These are phyloP conservation scores for Blastocystis sp. DNA, from an alignment of 352 stramenopile genomes.

Conservation along the genomic window DNA sequence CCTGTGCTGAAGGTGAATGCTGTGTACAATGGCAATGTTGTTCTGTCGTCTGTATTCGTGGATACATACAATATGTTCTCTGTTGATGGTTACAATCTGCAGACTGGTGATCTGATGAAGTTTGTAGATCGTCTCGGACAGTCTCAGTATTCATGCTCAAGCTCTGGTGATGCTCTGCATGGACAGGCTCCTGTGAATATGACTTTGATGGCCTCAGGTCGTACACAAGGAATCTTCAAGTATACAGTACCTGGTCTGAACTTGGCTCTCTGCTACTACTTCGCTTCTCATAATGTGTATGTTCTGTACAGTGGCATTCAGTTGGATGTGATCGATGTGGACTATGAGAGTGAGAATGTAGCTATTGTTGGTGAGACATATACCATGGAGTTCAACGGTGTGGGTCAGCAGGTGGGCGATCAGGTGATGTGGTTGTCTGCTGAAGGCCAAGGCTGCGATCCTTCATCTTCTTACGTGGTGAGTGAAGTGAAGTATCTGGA, in stretches of 20 bases:
- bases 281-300: conserved; percentile 25
- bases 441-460: not conserved
- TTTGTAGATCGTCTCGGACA: conserved; percentile 62
- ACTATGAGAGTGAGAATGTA: conserved; percentile 47
- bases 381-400: conserved; percentile 36
- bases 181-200: conserved; percentile 28
- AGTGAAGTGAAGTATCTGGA: conserved; percentile 31
- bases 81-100: conserved; percentile 28
- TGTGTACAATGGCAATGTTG: not conserved
- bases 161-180: conserved; percentile 22
- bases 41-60: conserved; percentile 17
- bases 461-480: not conserved
- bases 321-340: conserved; percentile 58
- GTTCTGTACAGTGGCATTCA: conserved; percentile 19
- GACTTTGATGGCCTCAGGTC: not conserved
- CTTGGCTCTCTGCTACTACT: conserved; percentile 63
- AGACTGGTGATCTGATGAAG: conserved; percentile 53
- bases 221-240: conserved; percentile 39
- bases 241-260: conserved; percentile 45
- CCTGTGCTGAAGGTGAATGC: conserved; percentile 45
- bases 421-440: conserved; percentile 33
- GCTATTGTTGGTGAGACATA: conserved; percentile 37
- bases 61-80: conserved; percentile 35
- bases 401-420: conserved; percentile 40
- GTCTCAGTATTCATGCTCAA: conserved; percentile 48